Evolutionary conservation across 495 filamentous ascomycete species (phyloP).

Genomic region (Pyronema omphalodes): DNA sequence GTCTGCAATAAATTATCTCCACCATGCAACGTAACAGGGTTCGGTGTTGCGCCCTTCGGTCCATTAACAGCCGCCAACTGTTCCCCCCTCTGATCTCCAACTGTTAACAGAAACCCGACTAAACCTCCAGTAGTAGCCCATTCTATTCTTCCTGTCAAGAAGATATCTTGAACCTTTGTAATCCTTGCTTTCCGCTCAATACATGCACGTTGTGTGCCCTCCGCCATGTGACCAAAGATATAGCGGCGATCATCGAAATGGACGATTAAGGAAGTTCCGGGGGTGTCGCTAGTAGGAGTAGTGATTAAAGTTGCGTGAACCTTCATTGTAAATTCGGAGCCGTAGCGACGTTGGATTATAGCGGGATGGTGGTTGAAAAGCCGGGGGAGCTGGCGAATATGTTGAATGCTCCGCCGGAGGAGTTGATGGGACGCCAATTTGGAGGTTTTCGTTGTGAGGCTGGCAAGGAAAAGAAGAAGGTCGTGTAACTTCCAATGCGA

Average conservation of each 20-base stretch:
- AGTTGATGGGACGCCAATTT: background rate
- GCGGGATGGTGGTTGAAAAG: background rate
- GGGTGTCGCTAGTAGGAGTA: constrained; percentile 79
- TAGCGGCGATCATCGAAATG: constrained; percentile 68
- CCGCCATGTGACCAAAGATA: constrained; percentile 65
- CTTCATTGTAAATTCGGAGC: constrained; percentile 35
- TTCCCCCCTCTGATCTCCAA: constrained; percentile 43
- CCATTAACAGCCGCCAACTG: constrained; percentile 23
- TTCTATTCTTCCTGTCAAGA: constrained; percentile 57
- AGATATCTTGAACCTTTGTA: constrained; percentile 47
- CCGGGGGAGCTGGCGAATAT: background rate
- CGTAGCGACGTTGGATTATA: background rate
- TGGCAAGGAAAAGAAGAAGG: background rate
- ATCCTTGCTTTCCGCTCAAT: constrained; percentile 44
- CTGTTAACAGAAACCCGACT: constrained; percentile 61
- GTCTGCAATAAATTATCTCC: constrained; percentile 57
- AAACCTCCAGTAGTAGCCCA: constrained; percentile 66
- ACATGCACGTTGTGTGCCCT: constrained; percentile 68
- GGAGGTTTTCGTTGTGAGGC: background rate
- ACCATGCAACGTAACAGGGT: constrained; percentile 50
- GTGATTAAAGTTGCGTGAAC: constrained; percentile 51
- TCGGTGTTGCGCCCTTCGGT: background rate
- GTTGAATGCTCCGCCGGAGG: background rate
- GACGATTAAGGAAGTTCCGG: constrained; percentile 55
- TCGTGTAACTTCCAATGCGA: too few relatives aligned